phyloP scores from a whole-genome alignment of 108 stramenopile genomes.

The Cyclostephanos invisitatus region DNA sequence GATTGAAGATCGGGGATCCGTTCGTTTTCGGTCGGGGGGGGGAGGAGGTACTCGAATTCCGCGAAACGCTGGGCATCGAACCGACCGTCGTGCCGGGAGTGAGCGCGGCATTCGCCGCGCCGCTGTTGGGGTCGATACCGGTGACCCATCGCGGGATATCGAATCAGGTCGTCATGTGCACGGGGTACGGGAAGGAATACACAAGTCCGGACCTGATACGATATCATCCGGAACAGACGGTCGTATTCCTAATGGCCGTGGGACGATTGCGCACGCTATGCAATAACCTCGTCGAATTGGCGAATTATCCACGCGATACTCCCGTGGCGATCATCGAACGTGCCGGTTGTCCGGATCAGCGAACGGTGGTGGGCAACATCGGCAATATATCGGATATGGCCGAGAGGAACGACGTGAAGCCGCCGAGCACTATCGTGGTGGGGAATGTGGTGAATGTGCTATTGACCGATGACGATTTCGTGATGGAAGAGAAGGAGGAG shows the following conservation, averaged over 20 bases:
- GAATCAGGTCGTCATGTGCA: slow-evolving; percentile 94
- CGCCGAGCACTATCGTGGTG: slow-evolving; percentile 88
- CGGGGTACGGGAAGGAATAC: slow-evolving; percentile 84
- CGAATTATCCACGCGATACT: slow-evolving; percentile 73
- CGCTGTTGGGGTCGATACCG: slow-evolving; percentile 91
- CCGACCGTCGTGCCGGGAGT: slow-evolving; percentile 86
- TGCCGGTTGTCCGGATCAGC: slow-evolving; percentile 83
- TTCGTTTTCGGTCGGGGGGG: slow-evolving; percentile 98
- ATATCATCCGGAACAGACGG: slow-evolving; percentile 87
- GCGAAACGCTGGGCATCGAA: slow-evolving; percentile 76
- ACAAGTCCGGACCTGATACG: slow-evolving; percentile 83
- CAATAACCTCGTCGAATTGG: slow-evolving; percentile 54
- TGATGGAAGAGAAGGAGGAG: neutral
- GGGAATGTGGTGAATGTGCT: slow-evolving; percentile 84
- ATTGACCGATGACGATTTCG: slow-evolving; percentile 55
- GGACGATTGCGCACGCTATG: slow-evolving; percentile 73
- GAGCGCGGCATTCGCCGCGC: slow-evolving; percentile 93
- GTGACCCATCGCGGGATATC: slow-evolving; percentile 96
- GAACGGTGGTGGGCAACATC: slow-evolving; percentile 81
- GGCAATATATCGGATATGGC: slow-evolving; percentile 81
- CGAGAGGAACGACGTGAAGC: slow-evolving; percentile 64
- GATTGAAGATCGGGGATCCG: slow-evolving; percentile 97
- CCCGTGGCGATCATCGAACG: slow-evolving; percentile 85
- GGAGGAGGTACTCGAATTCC: slow-evolving; percentile 94
- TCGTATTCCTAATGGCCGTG: slow-evolving; percentile 91